Base-by-base conservation (phyloP, 257 asterid genomes). In the Nicotiana undulata region DNA sequence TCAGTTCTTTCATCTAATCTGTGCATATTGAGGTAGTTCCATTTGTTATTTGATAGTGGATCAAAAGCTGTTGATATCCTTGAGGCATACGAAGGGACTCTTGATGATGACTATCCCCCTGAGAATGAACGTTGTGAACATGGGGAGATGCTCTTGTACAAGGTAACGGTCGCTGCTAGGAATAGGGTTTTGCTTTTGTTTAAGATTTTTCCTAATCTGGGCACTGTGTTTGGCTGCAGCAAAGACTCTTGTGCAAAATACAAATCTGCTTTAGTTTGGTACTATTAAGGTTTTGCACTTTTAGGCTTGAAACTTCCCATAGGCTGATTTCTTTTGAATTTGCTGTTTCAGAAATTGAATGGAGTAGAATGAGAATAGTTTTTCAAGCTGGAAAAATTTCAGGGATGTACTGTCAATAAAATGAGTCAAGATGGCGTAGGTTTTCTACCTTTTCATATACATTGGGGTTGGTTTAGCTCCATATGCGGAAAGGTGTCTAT, bases 1-100 rank as follows among this genome's bases (percentile, higher is more conserved):
- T 74, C 22, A 49, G 78, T 74, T 74, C 40, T 49, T 24, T 72
- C 46, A 22, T 72, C 44, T 72, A 49, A 26, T 72, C 44, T 56
- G 44, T 24, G 60, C 16, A 72, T 74, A 40, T 74, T 74, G 78
- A 74, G 44, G 78, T 74, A 74, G 31, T 83, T 77, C 72, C 76
- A 26, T 66, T 75, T 82, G 81, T 77, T 83, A 31, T 83, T 80
- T 82, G 65, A 68, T 81, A 96, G 99, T 90, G 98, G 90, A 87
- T 87, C 92, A 81, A 94, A 96, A 91, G 98, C 99, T 22, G 92
- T 92, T 83, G 99, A 94, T 85, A 92, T 96, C 85, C 97, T 96
- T 86, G 97, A 96, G 85, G 99, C 99, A 24, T 96, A 92, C 87
- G 99, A 96, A 88, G 99, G 99, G 86, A 96, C 99, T 84, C 93